phyloP scores from a whole-genome alignment of 345 rosid species.

The Microthlaspi erraticum region DNA sequence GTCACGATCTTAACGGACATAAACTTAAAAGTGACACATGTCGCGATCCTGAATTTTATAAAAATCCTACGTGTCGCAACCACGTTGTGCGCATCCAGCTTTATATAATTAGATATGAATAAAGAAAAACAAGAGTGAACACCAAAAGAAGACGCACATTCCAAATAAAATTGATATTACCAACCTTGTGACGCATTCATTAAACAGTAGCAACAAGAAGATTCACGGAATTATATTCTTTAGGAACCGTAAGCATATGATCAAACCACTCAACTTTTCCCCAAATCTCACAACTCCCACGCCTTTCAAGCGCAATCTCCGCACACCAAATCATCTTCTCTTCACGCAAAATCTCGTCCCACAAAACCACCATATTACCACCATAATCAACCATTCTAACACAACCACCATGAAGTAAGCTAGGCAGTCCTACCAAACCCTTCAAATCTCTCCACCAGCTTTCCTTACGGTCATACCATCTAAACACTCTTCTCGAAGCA shows the following conservation, averaged over 20 bases:
- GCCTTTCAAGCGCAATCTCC: slow-evolving; percentile 1
- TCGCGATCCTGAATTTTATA: no score
- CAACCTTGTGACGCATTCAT: neutral
- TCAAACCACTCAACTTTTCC: slow-evolving; percentile 4
- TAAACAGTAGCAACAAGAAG: neutral
- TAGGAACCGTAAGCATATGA: slow-evolving; percentile 8
- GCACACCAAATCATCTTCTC: slow-evolving; percentile 8
- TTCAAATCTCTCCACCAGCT: neutral
- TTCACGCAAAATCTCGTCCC: neutral
- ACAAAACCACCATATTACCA: neutral
- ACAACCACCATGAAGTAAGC: neutral
- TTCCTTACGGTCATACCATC: neutral
- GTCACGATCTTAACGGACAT: no score
- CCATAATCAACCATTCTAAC: slow-evolving; percentile 17
- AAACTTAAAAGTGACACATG: no score
- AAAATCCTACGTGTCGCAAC: no score
- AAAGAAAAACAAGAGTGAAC: neutral
- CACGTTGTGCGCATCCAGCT: no score
- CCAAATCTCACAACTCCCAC: neutral
- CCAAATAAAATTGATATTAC: no score
- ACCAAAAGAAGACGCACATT: neutral
- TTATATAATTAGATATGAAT: no score
- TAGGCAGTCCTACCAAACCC: neutral
- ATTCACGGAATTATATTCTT: neutral
- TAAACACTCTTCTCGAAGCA: neutral